phyloP scores from a whole-genome alignment of 352 stramenopile genomes.

The Globisporangium abappressorium region DNA sequence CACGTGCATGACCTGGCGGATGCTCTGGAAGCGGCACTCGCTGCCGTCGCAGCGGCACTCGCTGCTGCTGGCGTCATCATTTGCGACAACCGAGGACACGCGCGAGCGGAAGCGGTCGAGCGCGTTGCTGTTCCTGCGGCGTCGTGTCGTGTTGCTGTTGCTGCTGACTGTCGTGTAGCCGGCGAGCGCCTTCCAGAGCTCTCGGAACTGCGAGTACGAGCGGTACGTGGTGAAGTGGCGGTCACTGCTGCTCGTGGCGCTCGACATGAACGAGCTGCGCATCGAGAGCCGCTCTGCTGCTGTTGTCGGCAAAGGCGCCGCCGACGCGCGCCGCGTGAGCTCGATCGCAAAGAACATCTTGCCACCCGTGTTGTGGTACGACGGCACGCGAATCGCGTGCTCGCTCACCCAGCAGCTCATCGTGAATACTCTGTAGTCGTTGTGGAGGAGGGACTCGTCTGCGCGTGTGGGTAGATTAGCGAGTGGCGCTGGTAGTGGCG shows the following conservation, averaged over 20 bases:
- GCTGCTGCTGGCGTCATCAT: neutral
- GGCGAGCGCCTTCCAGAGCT: constrained; percentile 43
- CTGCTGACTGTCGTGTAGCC: neutral
- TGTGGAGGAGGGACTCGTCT: neutral
- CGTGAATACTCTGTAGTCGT: neutral
- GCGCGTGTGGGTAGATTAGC: constrained; percentile 7
- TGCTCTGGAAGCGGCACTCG: constrained; percentile 44
- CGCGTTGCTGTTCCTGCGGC: neutral
- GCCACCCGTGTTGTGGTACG: constrained; percentile 20
- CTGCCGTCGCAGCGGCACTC: constrained; percentile 33
- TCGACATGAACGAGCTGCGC: constrained; percentile 20
- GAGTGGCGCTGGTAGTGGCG: neutral
- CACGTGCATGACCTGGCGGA: constrained; percentile 32
- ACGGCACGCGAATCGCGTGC: constrained; percentile 20
- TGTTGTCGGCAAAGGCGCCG: constrained; percentile 27
- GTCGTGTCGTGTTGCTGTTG: neutral
- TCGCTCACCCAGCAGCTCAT: constrained; percentile 26
- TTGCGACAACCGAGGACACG: neutral
- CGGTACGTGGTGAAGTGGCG: constrained; percentile 32
- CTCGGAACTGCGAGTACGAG: constrained; percentile 63
- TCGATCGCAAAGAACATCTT: constrained; percentile 29
- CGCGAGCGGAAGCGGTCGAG: constrained; percentile 11
- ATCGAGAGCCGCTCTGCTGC: constrained; percentile 15
- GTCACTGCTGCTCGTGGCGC: constrained; percentile 16
- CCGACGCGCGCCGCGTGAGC: constrained; percentile 22